Base-by-base conservation (phyloP, 305 asterid species). In the Rubia occidens region DNA sequence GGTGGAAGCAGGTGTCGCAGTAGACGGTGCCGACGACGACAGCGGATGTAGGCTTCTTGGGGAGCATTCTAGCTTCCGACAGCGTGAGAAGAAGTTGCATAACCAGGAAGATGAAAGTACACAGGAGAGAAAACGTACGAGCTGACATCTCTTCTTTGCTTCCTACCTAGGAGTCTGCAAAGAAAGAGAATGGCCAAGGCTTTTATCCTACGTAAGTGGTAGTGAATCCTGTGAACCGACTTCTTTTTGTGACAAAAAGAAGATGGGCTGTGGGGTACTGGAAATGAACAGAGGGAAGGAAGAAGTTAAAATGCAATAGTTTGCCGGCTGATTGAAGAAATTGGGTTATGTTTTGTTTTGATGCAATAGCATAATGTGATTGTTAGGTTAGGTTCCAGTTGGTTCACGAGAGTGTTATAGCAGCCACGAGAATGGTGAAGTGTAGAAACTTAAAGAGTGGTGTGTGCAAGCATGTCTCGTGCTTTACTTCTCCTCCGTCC, bases 1-100 rank as follows among this genome's bases (percentile, higher is more conserved):
- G 88, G 39, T 76, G 88, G 83, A 85, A 86, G 69, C 96, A 92
- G 7, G 95, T 84, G 70, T 85, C 86, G 71, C 98, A 93, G 73
- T 80, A 84, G 64, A 90, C 97, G 40, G 86, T 82, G 66, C 98
- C 98, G 21, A 83, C 82, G 61, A 93, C 75, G 20, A 87, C 82
- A 8, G 91, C 96, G 47, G 90, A 73, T 66, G 86, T 76, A 75
- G 58, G 67, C 75, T 76, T 84, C 74, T 71, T 74, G 9, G 80
- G 79, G 64, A 73, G 20, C 56, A 7, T 74, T 67, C 72, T 81
- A 60, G 86, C 84, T 54, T 82, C 90, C 7, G 84, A 79, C 13
- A 74, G 66, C 35, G 81, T 49, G 64, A 77, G 61, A 71, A 67
- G 24, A n/a, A 67, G 21, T 49, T 47, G n/a, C 60, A n/a, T 9